Percentiles rank a stretch among this genome's conserved stretches.
These are phyloP conservation scores for Trichoderma sp. DNA, from an alignment of 2,329 filamentous ascomycete species.

Conservation along the genomic window DNA sequence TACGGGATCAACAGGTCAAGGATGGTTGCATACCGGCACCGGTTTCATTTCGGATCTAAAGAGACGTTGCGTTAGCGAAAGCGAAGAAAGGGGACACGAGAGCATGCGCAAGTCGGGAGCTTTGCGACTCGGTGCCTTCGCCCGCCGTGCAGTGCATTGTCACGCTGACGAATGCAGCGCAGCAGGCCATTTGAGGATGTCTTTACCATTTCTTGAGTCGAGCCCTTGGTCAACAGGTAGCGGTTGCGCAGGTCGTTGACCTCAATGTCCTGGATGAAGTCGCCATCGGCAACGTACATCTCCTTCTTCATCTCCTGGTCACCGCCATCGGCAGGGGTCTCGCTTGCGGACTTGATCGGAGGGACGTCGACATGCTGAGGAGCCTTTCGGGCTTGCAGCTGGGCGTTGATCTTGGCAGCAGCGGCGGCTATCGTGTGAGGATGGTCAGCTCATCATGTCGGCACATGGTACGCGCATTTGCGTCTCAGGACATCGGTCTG, in stretches of 20 bases:
- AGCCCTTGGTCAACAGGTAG: conserved; percentile 94
- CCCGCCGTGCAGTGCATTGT: conserved; percentile 48
- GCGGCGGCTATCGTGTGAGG: conserved; percentile 67
- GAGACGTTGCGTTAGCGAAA: conserved; percentile 93
- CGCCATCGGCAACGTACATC: conserved; percentile 92
- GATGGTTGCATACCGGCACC: conserved; percentile 87
- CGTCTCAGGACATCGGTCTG: not conserved
- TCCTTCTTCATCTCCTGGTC: conserved; percentile 73
- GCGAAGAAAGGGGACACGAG: conserved; percentile 65
- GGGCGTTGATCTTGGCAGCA: conserved; percentile 83
- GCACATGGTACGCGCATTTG: conserved; percentile 10
- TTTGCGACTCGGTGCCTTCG: conserved; percentile 70
- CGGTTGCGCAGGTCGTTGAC: conserved; percentile 97
- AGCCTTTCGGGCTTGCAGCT: conserved; percentile 82
- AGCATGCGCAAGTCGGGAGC: conserved; percentile 64
- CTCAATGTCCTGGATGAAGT: conserved; percentile 98
- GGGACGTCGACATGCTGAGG: conserved; percentile 90
- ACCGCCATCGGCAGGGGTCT: conserved; percentile 44
- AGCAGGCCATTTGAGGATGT: conserved; percentile 51
- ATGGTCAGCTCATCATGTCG: conserved; percentile 18
- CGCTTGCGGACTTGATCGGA: conserved; percentile 65
- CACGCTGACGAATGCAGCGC: conserved; percentile 40
- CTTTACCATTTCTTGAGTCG: conserved; percentile 99
- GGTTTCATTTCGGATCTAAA: conserved; percentile 99
- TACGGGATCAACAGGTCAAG: conserved; percentile 39